Evolutionary conservation across 805 yeast genomes (phyloP).

Genomic region (Kuraishia borneana): DNA sequence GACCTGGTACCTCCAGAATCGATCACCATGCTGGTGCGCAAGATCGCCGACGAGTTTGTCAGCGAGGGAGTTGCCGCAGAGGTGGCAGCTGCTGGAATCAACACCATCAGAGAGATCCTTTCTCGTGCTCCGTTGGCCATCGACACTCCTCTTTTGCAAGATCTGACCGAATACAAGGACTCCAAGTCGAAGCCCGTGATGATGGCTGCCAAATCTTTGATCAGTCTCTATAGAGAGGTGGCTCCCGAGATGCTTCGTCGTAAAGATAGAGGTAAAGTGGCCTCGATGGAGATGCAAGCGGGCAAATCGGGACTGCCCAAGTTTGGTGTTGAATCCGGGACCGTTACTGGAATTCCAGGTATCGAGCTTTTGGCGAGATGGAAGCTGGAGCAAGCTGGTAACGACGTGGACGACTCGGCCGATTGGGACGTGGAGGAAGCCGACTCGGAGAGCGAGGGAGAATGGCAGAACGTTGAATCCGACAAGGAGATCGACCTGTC

Average conservation of each 20-base stretch:
- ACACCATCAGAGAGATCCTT: constrained; percentile 87
- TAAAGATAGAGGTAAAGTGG: constrained; percentile 90
- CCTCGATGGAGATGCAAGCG: constrained; percentile 68
- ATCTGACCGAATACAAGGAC: constrained; percentile 80
- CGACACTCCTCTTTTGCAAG: constrained; percentile 79
- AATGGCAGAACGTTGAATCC: constrained; percentile 84
- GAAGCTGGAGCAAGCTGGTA: constrained; percentile 50
- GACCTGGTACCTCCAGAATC: constrained; percentile 96
- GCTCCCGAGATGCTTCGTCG: constrained; percentile 91
- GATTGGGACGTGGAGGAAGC: constrained; percentile 53
- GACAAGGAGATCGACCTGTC: constrained; percentile 61
- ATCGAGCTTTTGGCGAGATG: constrained; percentile 82
- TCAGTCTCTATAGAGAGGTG: constrained; percentile 80
- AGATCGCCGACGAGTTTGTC: constrained; percentile 94
- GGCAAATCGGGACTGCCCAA: constrained; percentile 42
- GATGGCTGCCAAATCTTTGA: constrained; percentile 86
- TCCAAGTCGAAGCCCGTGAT: constrained; percentile 90
- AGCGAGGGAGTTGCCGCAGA: constrained; percentile 97
- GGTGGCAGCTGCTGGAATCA: constrained; percentile 96
- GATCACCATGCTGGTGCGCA: constrained; percentile 68
- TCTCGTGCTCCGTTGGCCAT: constrained; percentile 93
- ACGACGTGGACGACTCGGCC: constrained; percentile 39
- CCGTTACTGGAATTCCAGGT: constrained; percentile 76
- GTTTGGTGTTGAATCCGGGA: constrained; percentile 64
- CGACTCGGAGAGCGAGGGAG: constrained; percentile 63